Evolutionary conservation across 2,329 filamentous ascomycete genomes (phyloP), one percentile per base, ranked within the genome.

Genomic region (Aspergillus persii): DNA sequence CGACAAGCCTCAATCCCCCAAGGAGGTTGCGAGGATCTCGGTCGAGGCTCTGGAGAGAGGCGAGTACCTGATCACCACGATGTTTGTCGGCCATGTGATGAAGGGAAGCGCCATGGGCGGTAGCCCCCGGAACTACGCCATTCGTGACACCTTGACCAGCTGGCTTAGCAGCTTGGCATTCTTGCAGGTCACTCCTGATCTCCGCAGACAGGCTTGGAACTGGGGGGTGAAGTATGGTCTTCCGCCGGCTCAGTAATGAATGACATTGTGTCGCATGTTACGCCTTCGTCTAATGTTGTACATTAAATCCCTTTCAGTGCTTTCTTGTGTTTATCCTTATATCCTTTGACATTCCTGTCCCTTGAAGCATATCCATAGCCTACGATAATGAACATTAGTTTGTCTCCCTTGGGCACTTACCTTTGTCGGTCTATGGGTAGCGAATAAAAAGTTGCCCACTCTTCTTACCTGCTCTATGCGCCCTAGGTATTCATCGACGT

Each of bases 1-100:
- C n/a, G 95, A 99, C 72, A 89, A 88, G 12, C 82, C 86, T 50
- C 90, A 96, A 75, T 88, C 84, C 0, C 90, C 92, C 4, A 88
- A 95, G 4, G 83, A 89, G 60, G 92, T 96, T 12, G 95, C 95
- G 1, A 76, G 77, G 3, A 80, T 80, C 8, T 82, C 91, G 0
- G 86, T 99, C 54, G 78, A 78, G 48, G 91, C 89, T 0, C 77
- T 99, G 49, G 92, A 98, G 75, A 86, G 79, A 39, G 95, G 94
- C 0, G 81, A 95, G 27, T 94, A 91, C 74, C 82, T 91, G 68
- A 84, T 96, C 49, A 89, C 91, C 0, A 90, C 92, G 9, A 89
- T 86, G 60, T 86, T 88, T 62, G 72, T 96, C 50, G 91, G 89
- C 1, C 76, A 84, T 57, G 69, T 91, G 59, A 89, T 97, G 86